Evolutionary conservation across 2,329 filamentous ascomycete genomes (phyloP), one percentile per base, ranked within the genome.

Genomic region (Drechslerella dactyloides): DNA sequence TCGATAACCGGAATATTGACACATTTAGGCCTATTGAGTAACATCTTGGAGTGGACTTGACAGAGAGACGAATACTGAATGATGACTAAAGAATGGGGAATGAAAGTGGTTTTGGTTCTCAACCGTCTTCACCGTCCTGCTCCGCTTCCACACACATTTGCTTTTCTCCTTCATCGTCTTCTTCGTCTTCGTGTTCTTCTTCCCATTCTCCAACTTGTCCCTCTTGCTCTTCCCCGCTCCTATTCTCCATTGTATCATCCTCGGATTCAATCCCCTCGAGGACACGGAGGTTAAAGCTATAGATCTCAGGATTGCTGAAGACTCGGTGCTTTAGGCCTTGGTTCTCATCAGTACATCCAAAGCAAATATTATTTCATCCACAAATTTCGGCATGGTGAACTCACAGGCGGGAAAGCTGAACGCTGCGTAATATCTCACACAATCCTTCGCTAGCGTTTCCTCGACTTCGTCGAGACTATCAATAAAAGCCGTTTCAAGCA

Each of bases 341-440:
- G 19, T 8, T 11, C 11, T 44, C 1, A 11, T 63, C 33, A 46
- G 27, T 50, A 68, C n/a, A 1, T n/a, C n/a, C n/a, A n/a, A n/a
- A n/a, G n/a, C n/a, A n/a, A n/a, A n/a, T n/a, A n/a, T n/a, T 40
- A 33, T 40, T 10, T 46, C 21, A 54, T 6, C 54, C 24, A 19
- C 19, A 55, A 27, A 19, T 19, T 11, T 53, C 19, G 42, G 23
- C 10, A 44, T 17, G 35, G 11, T 10, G 11, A 35, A 44, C 65
- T 54, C 54, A 69, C 65, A 69, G 11, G 33, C 54, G 1, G 65
- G 65, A 17, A 58, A 59, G 19, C 65, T 58, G 44, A 69, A 63
- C 19, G 53, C 65, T 11, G 52, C 58, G 27, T 63, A 69, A 23
- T 69, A 69, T 40, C 50, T 63, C 17, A 24, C 53, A 27, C 48